A percentile compares a stretch with the other conserved stretches of the same genome.
These are phyloP conservation scores for Mycena latifolia DNA, from an alignment of 768 basidiomycete genomes.

Conservation along the genomic window DNA sequence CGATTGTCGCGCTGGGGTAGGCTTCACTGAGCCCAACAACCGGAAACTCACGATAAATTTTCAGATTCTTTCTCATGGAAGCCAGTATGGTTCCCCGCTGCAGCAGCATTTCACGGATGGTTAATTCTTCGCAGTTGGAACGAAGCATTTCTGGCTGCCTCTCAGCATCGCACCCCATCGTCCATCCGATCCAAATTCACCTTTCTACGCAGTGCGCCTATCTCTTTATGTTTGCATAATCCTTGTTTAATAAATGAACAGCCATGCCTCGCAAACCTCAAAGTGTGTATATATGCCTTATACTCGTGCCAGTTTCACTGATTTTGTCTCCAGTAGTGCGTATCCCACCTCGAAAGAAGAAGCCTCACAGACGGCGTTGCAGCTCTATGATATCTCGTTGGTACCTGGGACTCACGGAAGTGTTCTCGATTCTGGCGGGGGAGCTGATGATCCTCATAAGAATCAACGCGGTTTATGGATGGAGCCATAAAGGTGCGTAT, in stretches of 20 bases:
- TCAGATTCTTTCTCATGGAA: constrained; percentile 25
- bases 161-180: background rate
- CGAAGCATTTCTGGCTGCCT: constrained; percentile 16
- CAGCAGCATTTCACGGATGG: background rate
- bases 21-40: background rate
- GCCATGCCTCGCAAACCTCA: constrained; percentile 20
- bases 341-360: too few species aligned
- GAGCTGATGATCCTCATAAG: too few species aligned
- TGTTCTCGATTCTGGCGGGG: constrained; percentile 17
- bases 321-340: constrained; percentile 9
- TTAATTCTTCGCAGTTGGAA: constrained; percentile 6
- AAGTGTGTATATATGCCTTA: background rate
- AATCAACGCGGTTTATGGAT: constrained; percentile 28
- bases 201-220: constrained; percentile 8
- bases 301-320: background rate
- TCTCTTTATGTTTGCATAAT: background rate
- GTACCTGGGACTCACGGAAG: constrained; percentile 22
- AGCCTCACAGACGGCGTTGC: too few species aligned
- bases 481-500: constrained; percentile 14
- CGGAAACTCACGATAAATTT: background rate
- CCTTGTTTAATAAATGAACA: background rate
- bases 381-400: constrained; percentile 14
- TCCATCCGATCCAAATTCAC: background rate
- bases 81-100: constrained; percentile 2
- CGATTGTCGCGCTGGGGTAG: constrained; percentile 16